These are phyloP conservation scores for Trypanosoma melophagium DNA, from an alignment of 208 protist species.

Conservation along the genomic window DNA sequence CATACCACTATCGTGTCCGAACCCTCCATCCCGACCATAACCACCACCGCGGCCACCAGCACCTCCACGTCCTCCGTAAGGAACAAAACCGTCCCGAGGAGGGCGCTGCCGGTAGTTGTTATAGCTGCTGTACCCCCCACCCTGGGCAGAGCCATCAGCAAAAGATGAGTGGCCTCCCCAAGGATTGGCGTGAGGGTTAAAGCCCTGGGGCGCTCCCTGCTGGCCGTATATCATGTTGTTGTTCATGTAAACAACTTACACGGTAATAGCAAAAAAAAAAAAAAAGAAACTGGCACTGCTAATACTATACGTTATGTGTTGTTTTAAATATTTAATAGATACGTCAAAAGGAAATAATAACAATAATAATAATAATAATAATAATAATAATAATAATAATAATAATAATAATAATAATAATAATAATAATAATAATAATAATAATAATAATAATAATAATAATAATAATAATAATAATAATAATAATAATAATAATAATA, in stretches of 20 bases:
- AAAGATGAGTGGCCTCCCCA: slow-evolving; percentile 7
- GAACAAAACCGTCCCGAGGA: slow-evolving; percentile 22
- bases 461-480: slow-evolving; percentile 1
- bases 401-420: no score
- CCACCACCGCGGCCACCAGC: slow-evolving; percentile 9
- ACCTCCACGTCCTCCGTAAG: slow-evolving; percentile 28
- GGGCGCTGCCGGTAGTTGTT: slow-evolving; percentile 32
- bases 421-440: no score
- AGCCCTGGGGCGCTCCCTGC: slow-evolving; percentile 16
- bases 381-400: no score
- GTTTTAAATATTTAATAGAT: slow-evolving; percentile 7
- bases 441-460: no score
- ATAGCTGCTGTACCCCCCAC: slow-evolving; percentile 27
- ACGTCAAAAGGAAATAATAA: slow-evolving; percentile 27
- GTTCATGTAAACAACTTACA: slow-evolving; percentile 18
- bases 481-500: no score
- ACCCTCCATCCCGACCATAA: slow-evolving; percentile 6
- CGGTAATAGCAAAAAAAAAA: slow-evolving; percentile 4
- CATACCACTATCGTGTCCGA: slow-evolving; percentile 9
- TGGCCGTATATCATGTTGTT: slow-evolving; percentile 29
- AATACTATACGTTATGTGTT: neutral
- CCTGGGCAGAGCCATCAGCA: slow-evolving; percentile 8
- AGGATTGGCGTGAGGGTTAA: slow-evolving; percentile 15
- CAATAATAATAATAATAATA: no score
- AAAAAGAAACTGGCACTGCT: neutral